Evolutionary conservation across 1,139 yeast species (phyloP), one percentile per base, ranked within the genome.

Genomic region (Geotrichum fermentans): DNA sequence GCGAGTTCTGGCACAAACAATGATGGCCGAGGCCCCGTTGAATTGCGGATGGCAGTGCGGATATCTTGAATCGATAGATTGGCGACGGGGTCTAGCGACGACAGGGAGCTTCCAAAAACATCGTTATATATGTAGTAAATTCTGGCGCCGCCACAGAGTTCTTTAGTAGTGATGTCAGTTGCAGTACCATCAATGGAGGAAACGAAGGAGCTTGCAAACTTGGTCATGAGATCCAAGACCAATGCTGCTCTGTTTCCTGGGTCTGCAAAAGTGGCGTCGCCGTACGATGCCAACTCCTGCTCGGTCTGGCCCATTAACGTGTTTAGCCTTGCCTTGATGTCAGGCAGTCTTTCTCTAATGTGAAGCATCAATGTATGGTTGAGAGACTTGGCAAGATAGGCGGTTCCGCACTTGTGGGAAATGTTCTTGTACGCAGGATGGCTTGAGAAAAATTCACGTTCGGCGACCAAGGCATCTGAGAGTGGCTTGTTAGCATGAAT

Each of bases 21-120:
- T 1, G 97, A 86, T 1, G 98, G 96, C 56, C 98, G 79, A 47
- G 98, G 97, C 7, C 99, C 99, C 0, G 97, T 89, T 1, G 96
- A 87, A 69, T 94, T 94, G 63, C 98, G 78, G 55, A 94, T 92
- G 1, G 98, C 98, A 2, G 96, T 90, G 59, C 96, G 78, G 52
- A 94, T 92, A 65, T 94, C 97, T 47, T 74, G 77, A 26, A 83
- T 77, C 1, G 95, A 77, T 55, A 94, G 74, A 61, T 88, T 86
- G 30, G 85, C 80, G 10, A 94, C 83, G 16, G 99, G 98, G 63
- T 89, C 86, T 53, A 92, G 86, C 16, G 82, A 70, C 2, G 80
- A 76, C 61, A 94, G 74, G 24, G 88, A 82, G 40, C 80, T 76
- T 3, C 97, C 96, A 68, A 84, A 87, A 4, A 92, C 88, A 59